A percentile compares a stretch with the other conserved stretches of the same genome.
These are phyloP conservation scores for Podaxis pistillaris DNA, from an alignment of 768 basidiomycete genomes.

Conservation along the genomic window DNA sequence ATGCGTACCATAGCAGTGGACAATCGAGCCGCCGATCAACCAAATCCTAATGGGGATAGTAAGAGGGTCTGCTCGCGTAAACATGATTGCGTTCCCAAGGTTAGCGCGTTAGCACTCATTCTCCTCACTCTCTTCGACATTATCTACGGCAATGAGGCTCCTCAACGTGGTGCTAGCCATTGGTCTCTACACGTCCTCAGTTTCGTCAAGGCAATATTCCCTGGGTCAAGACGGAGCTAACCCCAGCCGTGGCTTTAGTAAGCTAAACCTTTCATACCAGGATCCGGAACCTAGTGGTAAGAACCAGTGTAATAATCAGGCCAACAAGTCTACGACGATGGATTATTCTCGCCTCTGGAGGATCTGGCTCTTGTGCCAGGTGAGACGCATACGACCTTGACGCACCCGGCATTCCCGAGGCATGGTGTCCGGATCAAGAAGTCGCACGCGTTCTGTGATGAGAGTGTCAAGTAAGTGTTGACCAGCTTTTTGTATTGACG, in stretches of 20 bases:
- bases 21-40: no score
- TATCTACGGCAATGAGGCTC: neutral
- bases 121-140: neutral
- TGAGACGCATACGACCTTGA: conserved; percentile 32
- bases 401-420: conserved; percentile 49
- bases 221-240: neutral
- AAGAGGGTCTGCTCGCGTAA: no score
- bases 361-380: conserved; percentile 32
- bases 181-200: neutral
- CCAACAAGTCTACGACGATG: conserved; percentile 22
- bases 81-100: no score
- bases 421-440: conserved; percentile 61
- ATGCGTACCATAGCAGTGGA: no score
- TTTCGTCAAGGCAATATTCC: neutral
- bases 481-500: neutral
- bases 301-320: neutral
- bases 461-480: conserved; percentile 46
- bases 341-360: conserved; percentile 34
- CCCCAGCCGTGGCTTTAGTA: neutral
- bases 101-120: neutral
- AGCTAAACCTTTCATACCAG: neutral
- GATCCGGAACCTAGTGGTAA: neutral
- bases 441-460: conserved; percentile 51
- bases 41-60: no score
- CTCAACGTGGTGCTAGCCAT: neutral